Evolutionary conservation across 768 basidiomycete species (phyloP).

Genomic region (Baorangia bicolor): DNA sequence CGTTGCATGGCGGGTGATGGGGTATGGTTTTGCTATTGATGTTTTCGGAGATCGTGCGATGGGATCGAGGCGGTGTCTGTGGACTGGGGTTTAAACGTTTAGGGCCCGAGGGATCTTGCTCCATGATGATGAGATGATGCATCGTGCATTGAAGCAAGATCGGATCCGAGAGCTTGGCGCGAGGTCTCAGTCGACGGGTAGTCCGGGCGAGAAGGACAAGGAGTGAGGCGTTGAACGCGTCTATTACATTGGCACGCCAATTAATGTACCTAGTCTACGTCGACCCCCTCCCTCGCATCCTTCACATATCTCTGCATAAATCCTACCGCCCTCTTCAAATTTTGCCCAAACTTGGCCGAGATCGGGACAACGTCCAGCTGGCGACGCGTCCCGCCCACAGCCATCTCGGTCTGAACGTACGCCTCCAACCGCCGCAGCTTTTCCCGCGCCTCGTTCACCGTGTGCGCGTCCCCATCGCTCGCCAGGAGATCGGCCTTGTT

Average conservation of each 20-base stretch:
- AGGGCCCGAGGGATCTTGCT: not conserved
- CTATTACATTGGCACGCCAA: not conserved
- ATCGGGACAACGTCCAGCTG: slow-evolving; percentile 71
- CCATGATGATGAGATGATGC: no score
- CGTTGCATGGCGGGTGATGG: slow-evolving; percentile 68
- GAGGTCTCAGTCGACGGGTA: not conserved
- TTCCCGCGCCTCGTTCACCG: slow-evolving; percentile 51
- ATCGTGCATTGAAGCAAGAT: not conserved
- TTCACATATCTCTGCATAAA: slow-evolving; percentile 67
- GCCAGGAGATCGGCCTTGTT: slow-evolving; percentile 94
- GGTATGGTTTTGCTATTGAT: no score
- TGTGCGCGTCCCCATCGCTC: slow-evolving; percentile 40
- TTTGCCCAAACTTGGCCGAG: slow-evolving; percentile 86
- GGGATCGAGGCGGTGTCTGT: not conserved
- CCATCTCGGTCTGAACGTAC: slow-evolving; percentile 52
- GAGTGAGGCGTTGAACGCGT: not conserved
- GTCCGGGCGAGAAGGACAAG: no score
- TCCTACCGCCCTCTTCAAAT: slow-evolving; percentile 66
- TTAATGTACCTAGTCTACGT: not conserved
- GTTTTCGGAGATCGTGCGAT: not conserved
- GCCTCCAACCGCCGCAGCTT: slow-evolving; percentile 59
- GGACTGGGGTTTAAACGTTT: no score
- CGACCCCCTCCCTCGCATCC: slow-evolving; percentile 37
- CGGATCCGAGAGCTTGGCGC: not conserved
- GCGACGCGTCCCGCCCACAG: slow-evolving; percentile 11